A percentile compares a stretch with the other conserved stretches of the same genome.
These are phyloP conservation scores for Huntiella savannae DNA, from an alignment of 2,329 filamentous ascomycete species.

Conservation along the genomic window DNA sequence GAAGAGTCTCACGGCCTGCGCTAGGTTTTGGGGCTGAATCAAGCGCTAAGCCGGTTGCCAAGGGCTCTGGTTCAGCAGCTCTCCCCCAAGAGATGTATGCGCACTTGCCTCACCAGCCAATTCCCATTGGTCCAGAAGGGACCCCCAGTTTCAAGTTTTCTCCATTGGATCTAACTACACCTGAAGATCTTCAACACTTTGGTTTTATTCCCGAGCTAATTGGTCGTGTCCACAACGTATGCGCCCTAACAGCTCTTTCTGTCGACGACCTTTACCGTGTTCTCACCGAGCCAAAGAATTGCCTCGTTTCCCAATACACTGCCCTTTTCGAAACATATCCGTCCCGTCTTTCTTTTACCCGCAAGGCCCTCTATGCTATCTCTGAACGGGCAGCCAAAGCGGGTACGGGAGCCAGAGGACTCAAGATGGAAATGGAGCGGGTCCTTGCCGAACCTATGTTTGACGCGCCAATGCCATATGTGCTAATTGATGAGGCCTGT, in stretches of 20 bases:
- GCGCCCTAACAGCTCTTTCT: conserved; percentile 61
- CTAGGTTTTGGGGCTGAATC: conserved; percentile 86
- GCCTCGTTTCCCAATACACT: conserved; percentile 71
- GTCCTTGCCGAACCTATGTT: conserved; percentile 67
- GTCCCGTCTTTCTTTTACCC: conserved; percentile 68
- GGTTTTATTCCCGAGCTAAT: conserved; percentile 92
- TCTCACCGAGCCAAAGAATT: conserved; percentile 80
- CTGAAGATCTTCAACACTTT: conserved; percentile 61
- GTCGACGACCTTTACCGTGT: conserved; percentile 58
- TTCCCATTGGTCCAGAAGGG: conserved; percentile 15
- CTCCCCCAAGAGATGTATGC: conserved; percentile 43
- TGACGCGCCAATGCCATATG: conserved; percentile 57
- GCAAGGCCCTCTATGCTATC: conserved; percentile 59
- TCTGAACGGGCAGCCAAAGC: conserved; percentile 44
- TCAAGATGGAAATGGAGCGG: conserved; percentile 66
- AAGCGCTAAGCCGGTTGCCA: conserved; percentile 29
- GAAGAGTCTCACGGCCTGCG: conserved; percentile 65
- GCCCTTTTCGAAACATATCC: conserved; percentile 67
- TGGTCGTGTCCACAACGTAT: conserved; percentile 81
- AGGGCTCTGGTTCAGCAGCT: conserved; percentile 28
- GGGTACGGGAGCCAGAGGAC: conserved; percentile 57
- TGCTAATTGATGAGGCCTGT: conserved; percentile 52
- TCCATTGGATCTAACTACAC: conserved; percentile 52
- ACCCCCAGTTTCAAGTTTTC: conserved; percentile 23
- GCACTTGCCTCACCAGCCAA: conserved; percentile 37